Evolutionary conservation across 495 filamentous ascomycete species (phyloP).

Genomic region (Barbatosphaeria neglecta): DNA sequence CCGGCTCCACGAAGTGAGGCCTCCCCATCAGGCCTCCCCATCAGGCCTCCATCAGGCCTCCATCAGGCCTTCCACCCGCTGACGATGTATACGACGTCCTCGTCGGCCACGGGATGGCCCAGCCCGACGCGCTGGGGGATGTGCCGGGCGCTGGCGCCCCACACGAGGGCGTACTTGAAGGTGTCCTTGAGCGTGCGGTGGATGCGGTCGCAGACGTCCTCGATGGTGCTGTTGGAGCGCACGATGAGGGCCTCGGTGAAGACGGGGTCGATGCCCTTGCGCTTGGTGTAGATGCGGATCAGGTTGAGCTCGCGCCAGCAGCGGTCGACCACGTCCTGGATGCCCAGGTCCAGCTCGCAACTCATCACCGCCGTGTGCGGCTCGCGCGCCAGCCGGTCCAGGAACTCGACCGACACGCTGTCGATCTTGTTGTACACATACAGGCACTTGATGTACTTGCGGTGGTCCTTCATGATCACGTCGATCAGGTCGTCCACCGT

Average conservation of each 20-base stretch:
- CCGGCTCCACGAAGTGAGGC: no score
- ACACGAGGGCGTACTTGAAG: conserved; percentile 97
- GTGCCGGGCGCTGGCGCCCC: conserved; percentile 93
- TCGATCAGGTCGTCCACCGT: conserved; percentile 99
- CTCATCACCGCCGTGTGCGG: conserved; percentile 93
- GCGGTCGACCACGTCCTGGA: conserved; percentile 86
- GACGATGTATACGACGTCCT: conserved; percentile 98
- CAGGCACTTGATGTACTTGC: conserved; percentile 90
- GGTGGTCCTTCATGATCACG: conserved; percentile 93
- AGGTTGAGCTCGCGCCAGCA: conserved; percentile 92
- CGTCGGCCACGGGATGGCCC: conserved; percentile 76
- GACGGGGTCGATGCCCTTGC: conserved; percentile 84
- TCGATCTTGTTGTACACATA: conserved; percentile 99
- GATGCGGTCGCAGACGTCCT: conserved; percentile 94
- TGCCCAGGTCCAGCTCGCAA: conserved; percentile 95
- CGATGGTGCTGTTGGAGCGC: conserved; percentile 72
- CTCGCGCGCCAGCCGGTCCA: conserved; percentile 85
- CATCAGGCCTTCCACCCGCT: conserved; percentile 52
- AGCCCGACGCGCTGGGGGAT: conserved; percentile 89
- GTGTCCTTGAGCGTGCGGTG: conserved; percentile 94
- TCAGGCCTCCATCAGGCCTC: no score
- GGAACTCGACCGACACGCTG: conserved; percentile 81
- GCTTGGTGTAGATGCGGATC: conserved; percentile 92
- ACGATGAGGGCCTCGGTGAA: conserved; percentile 94
- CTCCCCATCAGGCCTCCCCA: no score